Percentiles rank a stretch among this genome's conserved stretches.
These are phyloP conservation scores for Psilocybe cubensis DNA, from an alignment of 768 basidiomycete species.

Conservation along the genomic window DNA sequence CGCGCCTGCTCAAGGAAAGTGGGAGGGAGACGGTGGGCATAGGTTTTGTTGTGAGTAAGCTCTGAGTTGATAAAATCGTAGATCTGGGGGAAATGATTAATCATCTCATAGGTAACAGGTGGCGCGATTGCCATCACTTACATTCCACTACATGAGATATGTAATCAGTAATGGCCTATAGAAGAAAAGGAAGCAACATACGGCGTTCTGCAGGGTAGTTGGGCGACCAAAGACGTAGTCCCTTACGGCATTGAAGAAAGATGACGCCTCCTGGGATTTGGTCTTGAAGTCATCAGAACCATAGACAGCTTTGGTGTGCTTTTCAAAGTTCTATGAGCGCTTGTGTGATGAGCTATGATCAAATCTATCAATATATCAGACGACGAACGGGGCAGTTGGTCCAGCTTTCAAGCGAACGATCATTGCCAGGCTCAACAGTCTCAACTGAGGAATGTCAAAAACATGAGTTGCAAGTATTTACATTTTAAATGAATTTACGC, in stretches of 20 bases:
- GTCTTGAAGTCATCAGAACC: conserved; percentile 68
- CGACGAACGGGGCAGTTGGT: conserved; percentile 51
- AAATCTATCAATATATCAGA: neutral
- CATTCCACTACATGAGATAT: conserved; percentile 65
- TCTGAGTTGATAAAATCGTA: conserved; percentile 80
- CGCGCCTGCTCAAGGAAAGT: conserved; percentile 75
- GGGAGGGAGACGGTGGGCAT: conserved; percentile 80
- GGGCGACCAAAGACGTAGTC: conserved; percentile 77
- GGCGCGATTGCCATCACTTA: conserved; percentile 36
- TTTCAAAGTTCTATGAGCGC: conserved; percentile 57
- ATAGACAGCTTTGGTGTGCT: conserved; percentile 65
- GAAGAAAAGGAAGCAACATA: conserved; percentile 33
- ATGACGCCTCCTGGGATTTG: conserved; percentile 53
- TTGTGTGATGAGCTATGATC: neutral
- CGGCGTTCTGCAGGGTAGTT: conserved; percentile 69
- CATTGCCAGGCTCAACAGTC: conserved; percentile 85
- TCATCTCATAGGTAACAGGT: neutral
- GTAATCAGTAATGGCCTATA: neutral
- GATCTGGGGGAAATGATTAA: conserved; percentile 45
- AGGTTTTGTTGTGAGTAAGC: conserved; percentile 82
- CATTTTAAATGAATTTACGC: conserved; percentile 15
- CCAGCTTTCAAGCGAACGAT: conserved; percentile 86
- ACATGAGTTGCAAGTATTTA: neutral
- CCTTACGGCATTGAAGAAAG: conserved; percentile 67
- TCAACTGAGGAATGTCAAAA: conserved; percentile 50